Conservation (phyloP, 345 rosid species). For the Clarkia xantiana region DNA sequence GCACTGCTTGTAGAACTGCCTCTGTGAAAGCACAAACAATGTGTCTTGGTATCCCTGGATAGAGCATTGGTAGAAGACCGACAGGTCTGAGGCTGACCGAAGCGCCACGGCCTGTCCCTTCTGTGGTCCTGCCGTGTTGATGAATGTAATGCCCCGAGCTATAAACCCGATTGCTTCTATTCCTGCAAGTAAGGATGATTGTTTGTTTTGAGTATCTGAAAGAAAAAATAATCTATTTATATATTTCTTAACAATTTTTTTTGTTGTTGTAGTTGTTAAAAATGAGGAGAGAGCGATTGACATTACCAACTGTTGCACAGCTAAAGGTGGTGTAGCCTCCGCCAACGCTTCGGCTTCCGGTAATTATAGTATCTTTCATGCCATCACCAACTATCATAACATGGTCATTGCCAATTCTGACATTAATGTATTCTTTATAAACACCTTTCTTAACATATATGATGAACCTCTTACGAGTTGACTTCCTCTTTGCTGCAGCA, state of each 20-base stretch:
- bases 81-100: conserved; percentile 34
- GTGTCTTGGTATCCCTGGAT: conserved; percentile 44
- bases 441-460: conserved; percentile 20
- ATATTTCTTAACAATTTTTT: no score
- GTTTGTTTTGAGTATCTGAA: neutral
- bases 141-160: conserved; percentile 43
- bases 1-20: conserved; percentile 33
- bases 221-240: neutral
- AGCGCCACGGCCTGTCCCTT: conserved; percentile 60
- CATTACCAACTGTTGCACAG: conserved; percentile 31
- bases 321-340: conserved; percentile 29
- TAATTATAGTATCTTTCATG: conserved; percentile 20
- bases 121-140: conserved; percentile 48
- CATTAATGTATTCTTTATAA: conserved; percentile 16
- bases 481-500: conserved; percentile 18
- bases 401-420: conserved; percentile 16
- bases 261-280: neutral
- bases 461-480: conserved; percentile 15
- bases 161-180: conserved; percentile 37
- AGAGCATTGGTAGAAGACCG: conserved; percentile 30
- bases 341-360: conserved; percentile 27
- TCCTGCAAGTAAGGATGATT: conserved; percentile 9
- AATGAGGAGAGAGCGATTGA: neutral
- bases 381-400: conserved; percentile 30
- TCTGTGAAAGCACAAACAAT: conserved; percentile 41